Percentiles rank a stretch among this genome's conserved stretches.
phyloP scores from a whole-genome alignment of 2,329 filamentous ascomycete genomes.

The Phialocephala subalpina region DNA sequence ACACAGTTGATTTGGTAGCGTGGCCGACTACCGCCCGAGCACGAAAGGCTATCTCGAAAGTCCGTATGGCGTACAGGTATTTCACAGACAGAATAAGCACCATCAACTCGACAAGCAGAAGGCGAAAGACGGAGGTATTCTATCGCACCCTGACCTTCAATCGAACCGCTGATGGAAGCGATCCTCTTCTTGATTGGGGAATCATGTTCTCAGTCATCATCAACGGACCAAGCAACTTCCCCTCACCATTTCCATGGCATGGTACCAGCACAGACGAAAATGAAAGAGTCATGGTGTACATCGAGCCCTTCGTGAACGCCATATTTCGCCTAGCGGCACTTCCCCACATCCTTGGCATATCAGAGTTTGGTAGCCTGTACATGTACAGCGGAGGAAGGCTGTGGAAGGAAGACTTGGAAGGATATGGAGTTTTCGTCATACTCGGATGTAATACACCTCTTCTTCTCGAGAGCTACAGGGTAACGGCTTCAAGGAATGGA shows the following conservation, averaged over 20 bases:
- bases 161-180: not conserved
- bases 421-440: not conserved
- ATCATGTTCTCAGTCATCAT: not conserved
- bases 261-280: not conserved
- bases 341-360: not conserved
- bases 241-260: not conserved
- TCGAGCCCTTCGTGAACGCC: not conserved
- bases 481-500: not conserved
- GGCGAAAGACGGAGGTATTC: not conserved
- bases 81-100: not conserved
- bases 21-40: not conserved
- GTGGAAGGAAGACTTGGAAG: not conserved
- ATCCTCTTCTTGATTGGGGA: not conserved
- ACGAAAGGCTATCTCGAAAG: not conserved
- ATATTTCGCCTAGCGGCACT: not conserved
- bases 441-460: not conserved
- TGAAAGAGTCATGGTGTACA: not conserved
- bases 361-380: not conserved
- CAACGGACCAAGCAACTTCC: not conserved
- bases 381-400: not conserved
- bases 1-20: constrained; percentile 4
- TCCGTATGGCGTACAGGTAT: not conserved
- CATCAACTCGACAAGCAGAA: not conserved
- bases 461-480: not conserved
- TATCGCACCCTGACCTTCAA: not conserved